phyloP scores from a whole-genome alignment of 352 stramenopile species.

The Phytopythium cucurbitacearum region DNA sequence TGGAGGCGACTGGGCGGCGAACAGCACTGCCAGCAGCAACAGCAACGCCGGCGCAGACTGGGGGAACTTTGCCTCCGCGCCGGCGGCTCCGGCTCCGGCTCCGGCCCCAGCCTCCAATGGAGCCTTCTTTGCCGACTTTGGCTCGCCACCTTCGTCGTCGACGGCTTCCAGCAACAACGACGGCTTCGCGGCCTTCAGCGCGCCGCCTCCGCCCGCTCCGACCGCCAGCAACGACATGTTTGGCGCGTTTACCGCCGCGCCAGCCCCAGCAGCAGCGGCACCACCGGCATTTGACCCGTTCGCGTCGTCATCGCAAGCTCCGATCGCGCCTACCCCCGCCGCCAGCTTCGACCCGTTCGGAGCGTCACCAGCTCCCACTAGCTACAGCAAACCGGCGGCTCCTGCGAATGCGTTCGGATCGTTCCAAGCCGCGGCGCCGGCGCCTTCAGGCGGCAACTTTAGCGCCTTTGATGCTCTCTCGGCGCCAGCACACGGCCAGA shows the following conservation, averaged over 20 bases:
- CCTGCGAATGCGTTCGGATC: conserved; percentile 10
- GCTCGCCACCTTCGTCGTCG: conserved; percentile 13
- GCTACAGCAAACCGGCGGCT: conserved; percentile 11
- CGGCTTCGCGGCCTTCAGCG: conserved; percentile 37
- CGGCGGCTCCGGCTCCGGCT: conserved; percentile 12
- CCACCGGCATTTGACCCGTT: conserved; percentile 29
- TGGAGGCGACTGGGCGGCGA: conserved; percentile 4
- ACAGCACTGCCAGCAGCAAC: conserved; percentile 5
- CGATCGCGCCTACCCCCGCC: conserved; percentile 9
- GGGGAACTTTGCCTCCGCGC: conserved; percentile 25
- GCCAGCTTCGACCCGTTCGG: conserved; percentile 28
- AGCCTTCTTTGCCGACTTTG: conserved; percentile 24
- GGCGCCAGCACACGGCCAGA: conserved; percentile 16
- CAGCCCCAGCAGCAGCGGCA: conserved; percentile 11
- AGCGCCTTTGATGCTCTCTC: conserved; percentile 56
- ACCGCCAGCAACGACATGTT: conserved; percentile 14
- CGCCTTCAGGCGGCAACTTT: conserved; percentile 38
- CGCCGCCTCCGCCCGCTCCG: conserved; percentile 10
- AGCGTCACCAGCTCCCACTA: conserved; percentile 6
- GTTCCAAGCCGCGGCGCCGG: conserved; percentile 13
- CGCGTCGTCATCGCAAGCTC: conserved; percentile 9
- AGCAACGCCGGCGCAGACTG: conserved; percentile 13
- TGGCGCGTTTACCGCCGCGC: conserved; percentile 27
- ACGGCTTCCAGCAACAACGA: conserved; percentile 17
- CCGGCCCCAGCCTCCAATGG: conserved; percentile 9